Percentiles rank a stretch among this genome's conserved stretches.
Evolutionary conservation across 345 rosid genomes (phyloP).

Genomic region (Physaria fendleri): DNA sequence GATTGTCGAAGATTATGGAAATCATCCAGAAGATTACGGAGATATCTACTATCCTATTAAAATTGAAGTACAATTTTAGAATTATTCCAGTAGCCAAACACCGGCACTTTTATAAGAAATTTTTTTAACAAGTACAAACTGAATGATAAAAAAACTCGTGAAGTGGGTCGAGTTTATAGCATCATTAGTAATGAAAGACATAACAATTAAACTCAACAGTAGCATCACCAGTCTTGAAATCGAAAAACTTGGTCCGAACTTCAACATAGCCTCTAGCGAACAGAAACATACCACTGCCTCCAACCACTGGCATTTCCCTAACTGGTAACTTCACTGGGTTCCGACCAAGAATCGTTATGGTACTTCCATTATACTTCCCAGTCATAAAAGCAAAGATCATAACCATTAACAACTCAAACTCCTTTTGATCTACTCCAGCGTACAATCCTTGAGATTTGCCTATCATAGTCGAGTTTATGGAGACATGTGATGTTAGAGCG

Average conservation of each 20-base stretch:
- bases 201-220: slow-evolving; percentile 32
- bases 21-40: too few species aligned
- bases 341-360: slow-evolving; percentile 33
- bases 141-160: too few species aligned
- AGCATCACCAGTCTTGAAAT: slow-evolving; percentile 19
- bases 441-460: slow-evolving; percentile 37
- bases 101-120: too few species aligned
- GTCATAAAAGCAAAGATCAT: slow-evolving; percentile 34
- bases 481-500: slow-evolving; percentile 23
- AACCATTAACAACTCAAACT: slow-evolving; percentile 21
- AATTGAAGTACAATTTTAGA: too few species aligned
- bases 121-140: too few species aligned
- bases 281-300: slow-evolving; percentile 51
- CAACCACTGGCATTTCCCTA: slow-evolving; percentile 50
- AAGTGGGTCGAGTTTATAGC: too few species aligned
- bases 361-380: slow-evolving; percentile 37
- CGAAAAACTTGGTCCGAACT: slow-evolving; percentile 25
- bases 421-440: slow-evolving; percentile 14
- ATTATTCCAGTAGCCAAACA: too few species aligned
- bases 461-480: slow-evolving; percentile 22
- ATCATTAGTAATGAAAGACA: slow-evolving; percentile 32
- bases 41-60: too few species aligned
- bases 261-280: slow-evolving; percentile 46
- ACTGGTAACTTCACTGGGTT: slow-evolving; percentile 23
- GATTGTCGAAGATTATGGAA: too few species aligned